Percentiles rank a stretch among this genome's conserved stretches.
Conservation (phyloP, 2,329 filamentous ascomycete species). For the Pseudocercospora eumusae region DNA sequence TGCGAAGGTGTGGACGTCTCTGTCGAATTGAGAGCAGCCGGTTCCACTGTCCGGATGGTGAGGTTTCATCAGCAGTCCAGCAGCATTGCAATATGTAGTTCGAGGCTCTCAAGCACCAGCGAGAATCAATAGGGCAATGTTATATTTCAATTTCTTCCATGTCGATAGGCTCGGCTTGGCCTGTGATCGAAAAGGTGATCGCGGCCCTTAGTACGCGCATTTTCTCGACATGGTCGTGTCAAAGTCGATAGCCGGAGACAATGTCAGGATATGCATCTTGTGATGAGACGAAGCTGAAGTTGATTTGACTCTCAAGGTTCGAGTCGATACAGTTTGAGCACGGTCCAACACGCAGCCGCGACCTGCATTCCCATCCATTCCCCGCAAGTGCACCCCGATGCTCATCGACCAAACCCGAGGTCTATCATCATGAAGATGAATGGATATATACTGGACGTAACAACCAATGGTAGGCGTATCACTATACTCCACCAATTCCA, state of each 20-base stretch:
- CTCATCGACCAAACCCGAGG: slow-evolving; percentile 2
- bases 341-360: neutral
- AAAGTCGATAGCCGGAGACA: neutral
- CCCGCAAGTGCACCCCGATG: slow-evolving; percentile 4
- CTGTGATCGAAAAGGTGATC: neutral
- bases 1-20: neutral
- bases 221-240: neutral
- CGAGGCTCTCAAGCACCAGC: neutral
- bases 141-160: neutral
- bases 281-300: neutral
- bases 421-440: neutral
- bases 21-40: neutral
- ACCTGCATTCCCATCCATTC: slow-evolving; percentile 6
- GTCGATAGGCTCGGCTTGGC: neutral
- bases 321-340: slow-evolving; percentile 7
- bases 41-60: neutral
- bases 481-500: neutral
- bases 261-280: neutral
- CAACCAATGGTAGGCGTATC: neutral
- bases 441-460: neutral
- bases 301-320: slow-evolving; percentile 7
- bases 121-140: neutral
- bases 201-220: neutral
- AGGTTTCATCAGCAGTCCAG: neutral
- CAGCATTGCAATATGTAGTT: neutral